Evolutionary conservation across 345 rosid species (phyloP).

Genomic region (Pugionium dolabratum): DNA sequence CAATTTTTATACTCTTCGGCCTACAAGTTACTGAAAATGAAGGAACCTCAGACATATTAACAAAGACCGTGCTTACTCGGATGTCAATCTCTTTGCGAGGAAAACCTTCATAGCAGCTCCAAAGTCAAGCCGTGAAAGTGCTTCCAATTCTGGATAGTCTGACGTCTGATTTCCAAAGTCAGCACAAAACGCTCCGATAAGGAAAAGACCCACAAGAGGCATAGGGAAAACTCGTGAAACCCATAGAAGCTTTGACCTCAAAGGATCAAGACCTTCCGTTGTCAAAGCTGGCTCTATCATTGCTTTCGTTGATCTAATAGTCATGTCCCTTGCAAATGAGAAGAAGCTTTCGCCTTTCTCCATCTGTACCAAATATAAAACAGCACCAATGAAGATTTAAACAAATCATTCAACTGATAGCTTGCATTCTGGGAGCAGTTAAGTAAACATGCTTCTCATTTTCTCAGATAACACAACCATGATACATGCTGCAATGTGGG

Average conservation of each 20-base stretch:
- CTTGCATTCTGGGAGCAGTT: neutral
- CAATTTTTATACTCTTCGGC: no score
- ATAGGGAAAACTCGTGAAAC: slow-evolving; percentile 90
- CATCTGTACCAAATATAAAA: slow-evolving; percentile 46
- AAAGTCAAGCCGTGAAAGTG: slow-evolving; percentile 77
- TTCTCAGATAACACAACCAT: neutral
- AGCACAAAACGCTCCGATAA: slow-evolving; percentile 71
- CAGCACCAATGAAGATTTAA: slow-evolving; percentile 19
- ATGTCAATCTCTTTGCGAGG: slow-evolving; percentile 78
- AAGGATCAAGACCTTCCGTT: slow-evolving; percentile 73
- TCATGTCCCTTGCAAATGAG: slow-evolving; percentile 87
- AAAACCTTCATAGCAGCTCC: slow-evolving; percentile 92
- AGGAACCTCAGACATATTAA: neutral
- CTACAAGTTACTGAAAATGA: neutral
- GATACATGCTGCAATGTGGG: neutral
- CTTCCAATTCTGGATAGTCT: slow-evolving; percentile 80
- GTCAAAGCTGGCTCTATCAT: slow-evolving; percentile 56
- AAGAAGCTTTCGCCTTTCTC: slow-evolving; percentile 91
- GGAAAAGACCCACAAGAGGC: slow-evolving; percentile 94
- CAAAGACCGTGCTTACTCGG: slow-evolving; percentile 61
- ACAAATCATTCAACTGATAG: slow-evolving; percentile 4
- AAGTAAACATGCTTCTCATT: slow-evolving; percentile 6
- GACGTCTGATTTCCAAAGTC: slow-evolving; percentile 59
- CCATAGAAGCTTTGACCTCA: slow-evolving; percentile 94
- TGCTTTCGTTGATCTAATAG: slow-evolving; percentile 81